phyloP scores from a whole-genome alignment of 2,329 filamentous ascomycete species.

The Chaetomiaceae sp. region DNA sequence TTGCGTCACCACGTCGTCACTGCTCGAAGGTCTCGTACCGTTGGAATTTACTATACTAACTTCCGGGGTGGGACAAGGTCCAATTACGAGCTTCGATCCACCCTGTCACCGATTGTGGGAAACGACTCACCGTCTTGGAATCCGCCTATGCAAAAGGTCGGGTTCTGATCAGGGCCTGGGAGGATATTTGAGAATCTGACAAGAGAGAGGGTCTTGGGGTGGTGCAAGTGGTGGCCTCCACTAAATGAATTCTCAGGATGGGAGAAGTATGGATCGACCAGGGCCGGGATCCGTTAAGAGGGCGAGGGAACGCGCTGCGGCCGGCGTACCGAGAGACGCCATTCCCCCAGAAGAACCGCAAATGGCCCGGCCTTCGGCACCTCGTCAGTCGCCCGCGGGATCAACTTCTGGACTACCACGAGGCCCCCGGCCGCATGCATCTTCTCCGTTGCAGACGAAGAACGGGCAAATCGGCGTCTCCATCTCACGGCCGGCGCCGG shows the following conservation, averaged over 20 bases:
- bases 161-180: constrained; percentile 8
- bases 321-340: constrained; percentile 28
- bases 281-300: constrained; percentile 47
- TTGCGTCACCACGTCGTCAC: constrained; percentile 17
- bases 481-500: constrained; percentile 51
- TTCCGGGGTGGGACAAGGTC: constrained; percentile 1
- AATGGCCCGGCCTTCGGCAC: constrained; percentile 30
- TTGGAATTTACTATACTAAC: constrained; percentile 4
- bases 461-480: constrained; percentile 40
- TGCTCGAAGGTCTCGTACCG: background rate
- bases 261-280: constrained; percentile 47
- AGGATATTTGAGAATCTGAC: constrained; percentile 13
- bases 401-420: constrained; percentile 25
- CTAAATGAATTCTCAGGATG: constrained; percentile 58
- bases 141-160: constrained; percentile 27
- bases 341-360: constrained; percentile 25
- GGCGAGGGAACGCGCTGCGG: constrained; percentile 51
- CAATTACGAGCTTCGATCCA: constrained; percentile 3
- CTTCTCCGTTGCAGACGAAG: constrained; percentile 34
- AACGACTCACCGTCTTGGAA: constrained; percentile 1
- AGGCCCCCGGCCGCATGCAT: constrained; percentile 33
- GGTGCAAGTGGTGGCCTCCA: constrained; percentile 27
- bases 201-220: constrained; percentile 24
- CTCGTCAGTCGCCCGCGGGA: constrained; percentile 29
- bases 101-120: background rate